These are phyloP conservation scores for Fusarium torreyae DNA, from an alignment of 2,329 filamentous ascomycete genomes.

Conservation along the genomic window DNA sequence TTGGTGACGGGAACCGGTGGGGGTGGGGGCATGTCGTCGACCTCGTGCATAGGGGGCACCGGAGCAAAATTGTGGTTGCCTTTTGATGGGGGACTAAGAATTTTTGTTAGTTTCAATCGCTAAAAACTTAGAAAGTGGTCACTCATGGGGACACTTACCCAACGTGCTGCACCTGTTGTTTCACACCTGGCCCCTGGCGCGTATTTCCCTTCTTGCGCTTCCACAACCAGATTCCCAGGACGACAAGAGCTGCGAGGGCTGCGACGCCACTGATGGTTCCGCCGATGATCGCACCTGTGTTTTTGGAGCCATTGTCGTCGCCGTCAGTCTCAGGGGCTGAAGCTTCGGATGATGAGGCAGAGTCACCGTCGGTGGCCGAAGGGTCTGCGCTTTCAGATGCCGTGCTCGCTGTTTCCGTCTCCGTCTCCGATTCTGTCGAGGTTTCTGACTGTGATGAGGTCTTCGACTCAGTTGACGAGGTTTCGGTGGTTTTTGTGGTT, in stretches of 20 bases:
- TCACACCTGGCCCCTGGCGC: conserved; percentile 60
- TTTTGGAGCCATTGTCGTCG: conserved; percentile 50
- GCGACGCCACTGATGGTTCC: conserved; percentile 68
- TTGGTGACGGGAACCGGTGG: conserved; percentile 38
- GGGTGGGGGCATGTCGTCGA: conserved; percentile 41
- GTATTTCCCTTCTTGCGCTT: conserved; percentile 61
- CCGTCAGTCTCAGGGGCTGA: conserved; percentile 51
- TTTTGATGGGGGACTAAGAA: conserved; percentile 50
- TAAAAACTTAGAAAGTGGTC: conserved; percentile 5
- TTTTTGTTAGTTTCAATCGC: conserved; percentile 35
- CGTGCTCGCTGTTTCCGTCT: conserved; percentile 28
- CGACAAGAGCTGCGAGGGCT: conserved; percentile 60
- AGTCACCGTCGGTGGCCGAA: conserved; percentile 38
- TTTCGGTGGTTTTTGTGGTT: conserved; percentile 25
- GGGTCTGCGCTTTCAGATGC: conserved; percentile 41
- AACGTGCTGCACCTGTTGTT: conserved; percentile 58
- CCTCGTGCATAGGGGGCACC: conserved; percentile 49
- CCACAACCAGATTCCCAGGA: conserved; percentile 61
- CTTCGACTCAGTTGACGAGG: conserved; percentile 19
- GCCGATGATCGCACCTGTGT: conserved; percentile 67
- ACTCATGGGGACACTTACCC: conserved; percentile 53
- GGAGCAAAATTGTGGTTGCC: conserved; percentile 49
- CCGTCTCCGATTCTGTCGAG: conserved; percentile 27
- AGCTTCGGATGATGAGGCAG: conserved; percentile 44
- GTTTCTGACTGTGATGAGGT: conserved; percentile 22